phyloP scores from a whole-genome alignment of 441 rosid genomes.

The Euphorbia schlechtendalii region DNA sequence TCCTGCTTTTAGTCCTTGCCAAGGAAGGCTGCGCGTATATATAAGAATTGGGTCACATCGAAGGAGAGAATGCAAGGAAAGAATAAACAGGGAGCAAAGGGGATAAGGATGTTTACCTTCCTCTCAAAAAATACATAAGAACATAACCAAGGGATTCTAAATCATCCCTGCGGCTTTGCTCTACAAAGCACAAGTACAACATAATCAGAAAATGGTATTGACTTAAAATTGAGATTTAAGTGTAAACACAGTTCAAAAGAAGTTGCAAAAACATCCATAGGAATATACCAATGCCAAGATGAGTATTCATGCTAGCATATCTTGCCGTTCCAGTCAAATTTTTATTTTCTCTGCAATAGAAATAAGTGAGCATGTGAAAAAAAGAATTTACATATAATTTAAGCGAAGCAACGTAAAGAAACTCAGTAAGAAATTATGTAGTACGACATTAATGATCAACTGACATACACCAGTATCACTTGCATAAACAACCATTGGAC shows the following conservation, averaged over 20 bases:
- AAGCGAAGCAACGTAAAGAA: not conserved
- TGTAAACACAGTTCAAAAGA: not conserved
- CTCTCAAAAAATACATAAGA: constrained; percentile 80
- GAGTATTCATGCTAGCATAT: too few relatives aligned
- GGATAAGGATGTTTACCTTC: constrained; percentile 48
- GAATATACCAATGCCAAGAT: constrained; percentile 82
- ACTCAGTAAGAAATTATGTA: not conserved
- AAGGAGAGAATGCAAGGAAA: constrained; percentile 16
- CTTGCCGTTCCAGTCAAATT: constrained; percentile 97
- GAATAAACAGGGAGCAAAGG: not conserved
- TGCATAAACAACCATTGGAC: constrained; percentile 2
- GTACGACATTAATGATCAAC: not conserved
- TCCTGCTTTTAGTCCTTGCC: constrained; percentile 97
- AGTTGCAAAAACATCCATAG: constrained; percentile 5
- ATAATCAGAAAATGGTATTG: constrained; percentile 13
- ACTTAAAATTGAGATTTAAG: not conserved
- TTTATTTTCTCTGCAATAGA: constrained; percentile 75
- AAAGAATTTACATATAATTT: not conserved
- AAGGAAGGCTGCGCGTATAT: constrained; percentile 62
- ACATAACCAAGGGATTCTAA: too few relatives aligned
- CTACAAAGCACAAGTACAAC: constrained; percentile 24
- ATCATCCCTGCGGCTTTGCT: constrained; percentile 96
- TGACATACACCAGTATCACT: not conserved
- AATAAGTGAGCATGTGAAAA: constrained; percentile 10
- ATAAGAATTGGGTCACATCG: constrained; percentile 13